phyloP scores from a whole-genome alignment of 2,329 filamentous ascomycete genomes.

The Cercospora janseana region DNA sequence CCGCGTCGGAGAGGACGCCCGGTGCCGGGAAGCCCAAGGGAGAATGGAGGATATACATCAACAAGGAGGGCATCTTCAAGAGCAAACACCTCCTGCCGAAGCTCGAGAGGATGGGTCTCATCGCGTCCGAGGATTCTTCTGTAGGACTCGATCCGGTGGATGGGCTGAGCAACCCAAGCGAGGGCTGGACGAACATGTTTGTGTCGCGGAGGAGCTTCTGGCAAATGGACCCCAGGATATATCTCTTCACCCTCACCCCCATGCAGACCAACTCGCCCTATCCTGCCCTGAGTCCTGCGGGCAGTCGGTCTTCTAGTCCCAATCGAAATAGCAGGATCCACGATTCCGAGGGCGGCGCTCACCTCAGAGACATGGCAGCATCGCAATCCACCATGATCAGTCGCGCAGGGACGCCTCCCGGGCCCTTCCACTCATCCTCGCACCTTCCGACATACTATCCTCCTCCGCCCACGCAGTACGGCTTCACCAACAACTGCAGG shows the following conservation, averaged over 20 bases:
- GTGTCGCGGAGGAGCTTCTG: conserved; percentile 79
- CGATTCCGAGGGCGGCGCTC: conserved; percentile 15
- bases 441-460: conserved; percentile 91
- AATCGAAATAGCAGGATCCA: conserved; percentile 25
- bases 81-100: conserved; percentile 81
- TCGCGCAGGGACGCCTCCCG: conserved; percentile 36
- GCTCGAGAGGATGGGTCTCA: conserved; percentile 87
- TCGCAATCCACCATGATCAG: conserved; percentile 16
- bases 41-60: conserved; percentile 84
- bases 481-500: conserved; percentile 71
- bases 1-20: conserved; percentile 63
- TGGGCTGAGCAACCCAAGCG: conserved; percentile 50
- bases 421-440: conserved; percentile 77
- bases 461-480: conserved; percentile 77
- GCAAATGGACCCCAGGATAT: conserved; percentile 84
- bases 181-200: conserved; percentile 78
- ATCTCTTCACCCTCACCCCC: conserved; percentile 79
- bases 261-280: conserved; percentile 47
- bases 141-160: conserved; percentile 65
- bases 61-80: conserved; percentile 82
- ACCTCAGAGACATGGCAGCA: conserved; percentile 16
- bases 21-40: conserved; percentile 70
- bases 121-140: conserved; percentile 70
- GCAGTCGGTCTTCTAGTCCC: conserved; percentile 54
- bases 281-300: conserved; percentile 50